Evolutionary conservation across 2,329 filamentous ascomycete genomes (phyloP), one percentile per base, ranked within the genome.

Genomic region (Gyromitra esculenta): DNA sequence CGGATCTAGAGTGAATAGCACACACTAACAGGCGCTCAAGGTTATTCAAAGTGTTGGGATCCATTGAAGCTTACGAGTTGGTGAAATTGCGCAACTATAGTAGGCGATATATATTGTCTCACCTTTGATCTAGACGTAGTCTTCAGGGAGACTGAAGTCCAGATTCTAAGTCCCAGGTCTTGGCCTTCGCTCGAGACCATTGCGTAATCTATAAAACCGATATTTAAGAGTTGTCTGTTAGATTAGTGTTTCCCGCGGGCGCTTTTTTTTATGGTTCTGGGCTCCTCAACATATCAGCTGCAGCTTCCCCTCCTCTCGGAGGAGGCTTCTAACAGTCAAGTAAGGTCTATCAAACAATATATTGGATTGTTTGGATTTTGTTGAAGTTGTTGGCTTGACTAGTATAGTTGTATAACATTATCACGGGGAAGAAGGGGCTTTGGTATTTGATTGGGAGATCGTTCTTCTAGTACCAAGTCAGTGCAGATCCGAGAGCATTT

Each of bases 121-220:
- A 60, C 37, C 13, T n/a, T 43, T 2, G 37, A 43, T 60, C 57
- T 60, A 6, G 57, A 11, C n/a, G 7, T 5, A 21, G 37, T 41
- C 37, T 35, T 39, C 31, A 6, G 37, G 52, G 56, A 39, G 56
- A 21, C 56, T 21, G 15, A n/a, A 21, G 37, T 41, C n/a, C 9
- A 60, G n/a, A 60, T 43, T 60, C 18, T 31, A 21, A 43, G 37
- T 21, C 25, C 25, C 37, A n/a, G 41, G n/a, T 41, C 35, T 43
- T 18, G 37, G 57, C 57, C 37, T 11, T 18, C 57, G 8, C 21
- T 35, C 37, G 57, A 43, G n/a, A 8, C 37, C n/a, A 18, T 39
- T 60, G 35, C 57, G n/a, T n/a, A 60, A 60, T 60, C 57, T 60
- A 60, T 60, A 60, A n/a, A 43, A 41, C 8, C n/a, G 9, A 25